Evolutionary conservation across 306 rosid genomes (phyloP), one percentile per base, ranked within the genome.

Genomic region (Ormosia emarginata): DNA sequence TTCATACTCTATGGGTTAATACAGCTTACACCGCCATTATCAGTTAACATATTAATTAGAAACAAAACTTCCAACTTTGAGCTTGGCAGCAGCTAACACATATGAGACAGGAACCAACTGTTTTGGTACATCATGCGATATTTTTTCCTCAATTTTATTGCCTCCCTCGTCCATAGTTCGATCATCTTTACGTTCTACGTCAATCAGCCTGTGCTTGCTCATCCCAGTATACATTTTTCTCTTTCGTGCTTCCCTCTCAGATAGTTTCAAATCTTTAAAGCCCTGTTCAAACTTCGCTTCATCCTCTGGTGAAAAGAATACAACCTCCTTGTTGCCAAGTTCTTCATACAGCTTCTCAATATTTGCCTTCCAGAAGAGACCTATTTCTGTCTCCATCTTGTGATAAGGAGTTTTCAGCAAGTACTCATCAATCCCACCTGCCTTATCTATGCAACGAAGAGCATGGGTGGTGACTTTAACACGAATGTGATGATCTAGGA

Each of bases 391-490:
- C 86, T 95, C 95, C 98, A 95, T 90, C 86, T 91, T 93, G 18
- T 81, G 94, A 91, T 93, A 92, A 68, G 98, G 97, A 46, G 98
- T 95, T 82, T 86, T 93, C 81, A 95, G 92, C 81, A 95, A 86
- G 87, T 95, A 95, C 81, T 95, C 98, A 18, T 95, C 98, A 61
- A 95, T 89, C 75, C 98, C 98, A 80, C 98, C 98, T 7, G 87
- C 95, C 86, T 95, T 95, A 91, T 93, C 98, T 17, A 95, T 88
- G 87, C 97, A 90, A 13, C 98, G 92, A 34, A 95, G 90, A 67
- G 98, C 97, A 4, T 95, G 97, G 18, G 98, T 95, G 62, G 94
- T 90, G 53, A 95, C 95, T 88, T 95, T 93, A 4, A 91, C 93
- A 69, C 97, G 87, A 83, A 95, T 88, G 14, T 93, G 98, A 34